These are phyloP conservation scores for Ottelia alismoides DNA, from an alignment of 106 monocot species.

Conservation along the genomic window DNA sequence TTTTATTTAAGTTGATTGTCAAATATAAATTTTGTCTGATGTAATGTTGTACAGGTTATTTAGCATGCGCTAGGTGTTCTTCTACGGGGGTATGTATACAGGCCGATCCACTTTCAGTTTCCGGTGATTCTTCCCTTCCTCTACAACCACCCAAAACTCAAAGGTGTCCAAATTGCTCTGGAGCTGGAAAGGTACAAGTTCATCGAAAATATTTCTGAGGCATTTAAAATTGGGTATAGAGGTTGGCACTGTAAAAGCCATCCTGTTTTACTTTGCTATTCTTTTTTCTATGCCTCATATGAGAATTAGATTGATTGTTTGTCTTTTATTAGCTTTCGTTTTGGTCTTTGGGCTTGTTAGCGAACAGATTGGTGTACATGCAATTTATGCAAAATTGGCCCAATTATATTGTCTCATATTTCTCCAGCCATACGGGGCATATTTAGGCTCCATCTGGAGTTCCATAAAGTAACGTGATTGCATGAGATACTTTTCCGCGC, in stretches of 20 bases:
- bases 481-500: too few species aligned
- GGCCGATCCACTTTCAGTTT: constrained; percentile 33
- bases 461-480: too few species aligned
- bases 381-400: background rate
- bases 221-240: too few species aligned
- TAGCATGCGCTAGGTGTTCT: constrained; percentile 84
- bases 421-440: too few species aligned
- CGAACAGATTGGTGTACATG: background rate
- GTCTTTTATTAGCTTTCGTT: background rate
- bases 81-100: constrained; percentile 42
- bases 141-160: constrained; percentile 33
- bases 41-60: constrained; percentile 46
- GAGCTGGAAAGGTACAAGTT: constrained; percentile 73
- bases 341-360: background rate
- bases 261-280: too few species aligned
- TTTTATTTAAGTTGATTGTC: too few species aligned
- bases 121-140: constrained; percentile 26
- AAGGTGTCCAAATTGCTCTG: constrained; percentile 75
- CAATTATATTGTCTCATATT: background rate
- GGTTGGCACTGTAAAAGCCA: too few species aligned
- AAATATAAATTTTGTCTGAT: too few species aligned
- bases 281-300: too few species aligned
- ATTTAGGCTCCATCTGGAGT: too few species aligned
- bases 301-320: too few species aligned
- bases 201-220: background rate